Conservation (phyloP, 1,284 basidiomycete species). For the Papiliotrema flavescens region DNA sequence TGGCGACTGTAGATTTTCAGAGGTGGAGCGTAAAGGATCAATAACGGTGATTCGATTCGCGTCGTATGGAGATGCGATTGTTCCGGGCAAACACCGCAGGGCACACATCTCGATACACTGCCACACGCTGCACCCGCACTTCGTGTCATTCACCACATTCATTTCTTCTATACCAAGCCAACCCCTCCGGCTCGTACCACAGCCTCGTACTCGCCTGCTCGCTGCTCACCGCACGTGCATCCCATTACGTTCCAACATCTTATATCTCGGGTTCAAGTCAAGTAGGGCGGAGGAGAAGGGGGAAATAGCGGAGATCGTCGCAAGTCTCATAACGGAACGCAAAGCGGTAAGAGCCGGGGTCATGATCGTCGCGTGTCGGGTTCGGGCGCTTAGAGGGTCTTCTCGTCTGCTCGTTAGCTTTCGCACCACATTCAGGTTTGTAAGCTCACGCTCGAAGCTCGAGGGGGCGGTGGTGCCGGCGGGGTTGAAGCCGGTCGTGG, state of each 20-base stretch:
- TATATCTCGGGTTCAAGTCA: too few species aligned
- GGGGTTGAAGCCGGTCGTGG: conserved; percentile 33
- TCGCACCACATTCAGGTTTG: not conserved
- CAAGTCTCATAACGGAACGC: not conserved
- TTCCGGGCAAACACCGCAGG: too few species aligned
- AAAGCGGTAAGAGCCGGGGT: not conserved
- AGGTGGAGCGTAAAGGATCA: too few species aligned
- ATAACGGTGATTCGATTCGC: too few species aligned
- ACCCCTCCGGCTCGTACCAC: not conserved
- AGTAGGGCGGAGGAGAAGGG: not conserved
- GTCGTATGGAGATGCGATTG: too few species aligned
- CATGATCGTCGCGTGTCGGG: not conserved
- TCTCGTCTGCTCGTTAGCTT: conserved; percentile 28
- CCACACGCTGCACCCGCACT: too few species aligned
- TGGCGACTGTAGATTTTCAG: too few species aligned
- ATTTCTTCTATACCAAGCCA: not conserved
- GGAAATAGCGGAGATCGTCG: not conserved
- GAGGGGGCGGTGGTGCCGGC: conserved; percentile 39
- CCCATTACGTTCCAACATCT: too few species aligned
- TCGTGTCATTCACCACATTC: not conserved
- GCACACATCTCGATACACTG: too few species aligned
- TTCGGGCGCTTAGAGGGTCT: conserved; percentile 29
- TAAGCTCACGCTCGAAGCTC: conserved; percentile 40
- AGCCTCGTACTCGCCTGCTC: not conserved
- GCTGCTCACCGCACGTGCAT: not conserved